Base-by-base conservation (phyloP, 768 basidiomycete genomes). In the Leucogyrophana mollusca region DNA sequence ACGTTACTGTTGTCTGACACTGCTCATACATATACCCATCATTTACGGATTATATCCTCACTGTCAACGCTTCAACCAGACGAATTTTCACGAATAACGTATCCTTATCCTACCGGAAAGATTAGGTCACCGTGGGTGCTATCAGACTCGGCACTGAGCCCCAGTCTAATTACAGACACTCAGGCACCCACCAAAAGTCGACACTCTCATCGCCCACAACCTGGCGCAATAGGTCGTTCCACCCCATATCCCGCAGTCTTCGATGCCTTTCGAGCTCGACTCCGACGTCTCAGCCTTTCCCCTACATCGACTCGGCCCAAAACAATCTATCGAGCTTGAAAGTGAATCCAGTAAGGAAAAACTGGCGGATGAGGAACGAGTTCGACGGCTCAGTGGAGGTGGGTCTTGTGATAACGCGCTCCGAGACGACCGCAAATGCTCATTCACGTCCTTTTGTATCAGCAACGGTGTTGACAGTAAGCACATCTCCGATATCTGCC, bases 341-440 rank as follows among this genome's bases (percentile, higher is more conserved):
- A 48, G 53, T n/a, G 45, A 53, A 11, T 42, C 39, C 8, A 56
- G 45, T 25, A 56, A 54, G 42, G 61, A 57, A 34, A 64, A 66
- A 18, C 65, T 61, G 4, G 39, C 53, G 11, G 56, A 54, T 7
- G 35, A 37, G 25, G 34, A 39, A 27, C 45, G 43, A 21, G 39
- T 59, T 17, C 56, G 24, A 24, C 24, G 53, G 1, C 32, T 64
- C 13, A 50, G 21, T 20, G 51, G 45, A 50, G 57, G 65, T 64
- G 18, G 0, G 60, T 53, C 34, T 22, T 36, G 18, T 46, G 42
- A 46, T 22, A 42, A 9, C n/a, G 13, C 35, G n/a, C 16, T 16
- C 16, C 35, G n/a, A 33, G 16, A 18, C 30, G 21, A 13, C 24
- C 27, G 16, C 18, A n/a, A 25, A 40, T 25, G 25, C 22, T 8